phyloP scores from a whole-genome alignment of 2,329 filamentous ascomycete species.

The Emergomyces orientalis region DNA sequence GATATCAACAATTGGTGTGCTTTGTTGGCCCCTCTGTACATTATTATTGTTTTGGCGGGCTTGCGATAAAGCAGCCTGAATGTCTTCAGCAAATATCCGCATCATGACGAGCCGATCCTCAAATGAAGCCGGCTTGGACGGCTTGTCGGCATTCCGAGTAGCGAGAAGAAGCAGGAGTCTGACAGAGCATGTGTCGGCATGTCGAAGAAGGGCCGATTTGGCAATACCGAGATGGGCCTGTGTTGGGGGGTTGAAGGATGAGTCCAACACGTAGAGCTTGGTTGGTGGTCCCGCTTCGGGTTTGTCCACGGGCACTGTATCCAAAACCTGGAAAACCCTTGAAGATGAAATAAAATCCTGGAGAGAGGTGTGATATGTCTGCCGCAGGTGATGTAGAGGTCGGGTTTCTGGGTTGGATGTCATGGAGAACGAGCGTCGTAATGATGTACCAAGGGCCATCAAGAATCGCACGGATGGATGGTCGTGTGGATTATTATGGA shows the following conservation, averaged over 20 bases:
- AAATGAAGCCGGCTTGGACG: slow-evolving; percentile 40
- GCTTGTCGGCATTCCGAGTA: slow-evolving; percentile 57
- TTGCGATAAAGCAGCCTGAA: slow-evolving; percentile 17
- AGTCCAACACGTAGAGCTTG: slow-evolving; percentile 55
- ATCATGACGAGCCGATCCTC: slow-evolving; percentile 44
- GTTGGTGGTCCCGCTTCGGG: slow-evolving; percentile 16
- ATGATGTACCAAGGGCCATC: background rate
- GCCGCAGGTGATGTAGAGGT: slow-evolving; percentile 26
- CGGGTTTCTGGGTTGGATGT: background rate
- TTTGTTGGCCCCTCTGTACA: background rate
- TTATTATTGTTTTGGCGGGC: background rate
- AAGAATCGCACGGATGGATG: background rate
- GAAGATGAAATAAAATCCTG: slow-evolving; percentile 36
- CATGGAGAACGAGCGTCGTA: background rate
- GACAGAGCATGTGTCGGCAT: slow-evolving; percentile 23
- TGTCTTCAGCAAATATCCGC: slow-evolving; percentile 38
- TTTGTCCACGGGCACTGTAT: slow-evolving; percentile 19
- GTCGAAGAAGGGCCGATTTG: slow-evolving; percentile 40
- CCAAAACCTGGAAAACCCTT: slow-evolving; percentile 27
- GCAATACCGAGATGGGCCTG: slow-evolving; percentile 50
- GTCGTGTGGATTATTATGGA: too few relatives aligned
- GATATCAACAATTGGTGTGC: slow-evolving; percentile 35
- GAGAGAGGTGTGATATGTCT: slow-evolving; percentile 33
- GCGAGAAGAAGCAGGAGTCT: slow-evolving; percentile 51
- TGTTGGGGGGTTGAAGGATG: slow-evolving; percentile 58